A percentile compares a stretch with the other conserved stretches of the same genome.
Conservation (phyloP, 805 yeast species). For the Teunomyces pallodes region DNA sequence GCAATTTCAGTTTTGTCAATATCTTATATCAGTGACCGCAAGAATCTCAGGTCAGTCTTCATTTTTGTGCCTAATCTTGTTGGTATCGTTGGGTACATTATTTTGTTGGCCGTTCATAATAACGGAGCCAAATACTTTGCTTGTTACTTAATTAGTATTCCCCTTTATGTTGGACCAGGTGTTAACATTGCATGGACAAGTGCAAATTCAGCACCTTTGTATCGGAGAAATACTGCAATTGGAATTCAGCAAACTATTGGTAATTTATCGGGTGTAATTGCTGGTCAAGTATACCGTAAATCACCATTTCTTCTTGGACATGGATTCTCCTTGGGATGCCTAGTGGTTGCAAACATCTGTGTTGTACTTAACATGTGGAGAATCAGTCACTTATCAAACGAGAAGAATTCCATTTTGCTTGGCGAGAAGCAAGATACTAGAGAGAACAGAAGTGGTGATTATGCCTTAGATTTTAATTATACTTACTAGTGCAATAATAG, state of each 20-base stretch:
- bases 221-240: constrained; percentile 41
- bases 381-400: constrained; percentile 7
- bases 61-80: constrained; percentile 21
- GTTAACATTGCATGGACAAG: constrained; percentile 45
- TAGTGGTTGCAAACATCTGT: constrained; percentile 17
- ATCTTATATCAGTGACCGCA: constrained; percentile 27
- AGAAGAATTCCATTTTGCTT: constrained; percentile 12
- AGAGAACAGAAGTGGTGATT: constrained; percentile 18
- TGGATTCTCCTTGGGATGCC: constrained; percentile 37
- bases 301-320: constrained; percentile 41
- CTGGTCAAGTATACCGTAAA: constrained; percentile 41
- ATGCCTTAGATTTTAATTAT: constrained; percentile 20
- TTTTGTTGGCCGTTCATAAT: constrained; percentile 25
- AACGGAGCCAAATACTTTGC: constrained; percentile 37
- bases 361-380: constrained; percentile 14
- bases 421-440: constrained; percentile 18
- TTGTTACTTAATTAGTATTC: constrained; percentile 31
- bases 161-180: constrained; percentile 37
- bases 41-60: constrained; percentile 28
- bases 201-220: constrained; percentile 40
- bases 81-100: constrained; percentile 30
- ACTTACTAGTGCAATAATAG: constrained; percentile 5
- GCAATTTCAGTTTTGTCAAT: constrained; percentile 22
- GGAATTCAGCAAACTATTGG: constrained; percentile 45
- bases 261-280: constrained; percentile 44